phyloP scores from a whole-genome alignment of 305 asterid genomes.

The Solanum hybrid region DNA sequence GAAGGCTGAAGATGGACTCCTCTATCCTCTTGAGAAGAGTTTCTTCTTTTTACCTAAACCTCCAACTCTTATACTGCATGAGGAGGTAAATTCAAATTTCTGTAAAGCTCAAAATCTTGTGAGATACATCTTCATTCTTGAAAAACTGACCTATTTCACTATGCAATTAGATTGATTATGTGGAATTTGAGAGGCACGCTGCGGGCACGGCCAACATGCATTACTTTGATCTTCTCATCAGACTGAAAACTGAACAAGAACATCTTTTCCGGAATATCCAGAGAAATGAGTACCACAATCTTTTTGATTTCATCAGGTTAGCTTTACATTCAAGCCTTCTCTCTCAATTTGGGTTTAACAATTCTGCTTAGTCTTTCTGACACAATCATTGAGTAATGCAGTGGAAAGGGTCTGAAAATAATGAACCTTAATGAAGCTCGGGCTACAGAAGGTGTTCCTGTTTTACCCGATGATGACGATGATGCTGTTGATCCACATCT shows the following conservation, averaged over 20 bases:
- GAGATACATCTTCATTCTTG: constrained; percentile 6
- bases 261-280: constrained; percentile 97
- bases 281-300: constrained; percentile 79
- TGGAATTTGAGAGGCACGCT: constrained; percentile 96
- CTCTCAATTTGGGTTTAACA: neutral
- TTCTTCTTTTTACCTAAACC: constrained; percentile 98
- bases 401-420: constrained; percentile 73
- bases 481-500: constrained; percentile 93
- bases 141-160: constrained; percentile 9
- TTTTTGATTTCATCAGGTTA: constrained; percentile 68
- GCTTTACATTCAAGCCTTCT: constrained; percentile 3
- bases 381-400: constrained; percentile 19
- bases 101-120: constrained; percentile 2
- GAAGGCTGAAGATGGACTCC: constrained; percentile 99
- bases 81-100: constrained; percentile 50
- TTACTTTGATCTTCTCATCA: constrained; percentile 87
- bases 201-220: constrained; percentile 99
- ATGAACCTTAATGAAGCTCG: constrained; percentile 51
- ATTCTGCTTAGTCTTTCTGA: constrained; percentile 8
- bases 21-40: constrained; percentile 96
- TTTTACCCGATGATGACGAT: constrained; percentile 51
- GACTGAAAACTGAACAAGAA: constrained; percentile 89
- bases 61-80: constrained; percentile 93
- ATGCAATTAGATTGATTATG: constrained; percentile 63
- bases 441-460: constrained; percentile 56